Evolutionary conservation across 2,329 filamentous ascomycete species (phyloP).

Genomic region (Aspergillus fumigatus): DNA sequence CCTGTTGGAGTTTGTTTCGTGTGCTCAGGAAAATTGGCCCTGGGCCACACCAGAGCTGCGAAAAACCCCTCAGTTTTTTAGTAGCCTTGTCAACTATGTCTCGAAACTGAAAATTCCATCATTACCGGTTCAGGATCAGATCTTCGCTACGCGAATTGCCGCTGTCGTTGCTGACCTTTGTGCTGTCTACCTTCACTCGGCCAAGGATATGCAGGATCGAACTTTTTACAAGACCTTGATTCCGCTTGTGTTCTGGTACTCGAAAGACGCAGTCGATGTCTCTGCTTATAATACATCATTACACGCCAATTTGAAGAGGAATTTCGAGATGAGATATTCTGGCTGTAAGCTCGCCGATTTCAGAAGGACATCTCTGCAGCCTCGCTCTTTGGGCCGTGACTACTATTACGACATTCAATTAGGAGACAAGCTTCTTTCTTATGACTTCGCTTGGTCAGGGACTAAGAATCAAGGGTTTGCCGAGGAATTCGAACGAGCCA

Average conservation of each 20-base stretch:
- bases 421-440: conserved; percentile 69
- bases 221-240: conserved; percentile 67
- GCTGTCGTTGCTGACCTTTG: conserved; percentile 82
- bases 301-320: conserved; percentile 78
- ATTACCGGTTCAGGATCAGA: conserved; percentile 43
- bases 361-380: conserved; percentile 67
- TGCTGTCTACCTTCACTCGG: conserved; percentile 83
- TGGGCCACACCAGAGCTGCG: conserved; percentile 83
- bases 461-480: conserved; percentile 66
- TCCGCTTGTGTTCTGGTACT: conserved; percentile 71
- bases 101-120: conserved; percentile 53
- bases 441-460: conserved; percentile 74
- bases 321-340: conserved; percentile 73
- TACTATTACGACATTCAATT: conserved; percentile 82
- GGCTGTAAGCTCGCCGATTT: conserved; percentile 72
- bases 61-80: conserved; percentile 68
- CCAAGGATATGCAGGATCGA: conserved; percentile 68
- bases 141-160: conserved; percentile 65
- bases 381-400: conserved; percentile 62
- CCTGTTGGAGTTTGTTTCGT: conserved; percentile 80
- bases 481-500: conserved; percentile 78
- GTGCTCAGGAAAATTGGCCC: conserved; percentile 90
- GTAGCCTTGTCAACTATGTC: conserved; percentile 67
- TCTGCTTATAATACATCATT: conserved; percentile 81
- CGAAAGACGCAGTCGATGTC: conserved; percentile 72